Conservation (phyloP, 1,284 basidiomycete species). For the Ceratobasidium sp. region DNA sequence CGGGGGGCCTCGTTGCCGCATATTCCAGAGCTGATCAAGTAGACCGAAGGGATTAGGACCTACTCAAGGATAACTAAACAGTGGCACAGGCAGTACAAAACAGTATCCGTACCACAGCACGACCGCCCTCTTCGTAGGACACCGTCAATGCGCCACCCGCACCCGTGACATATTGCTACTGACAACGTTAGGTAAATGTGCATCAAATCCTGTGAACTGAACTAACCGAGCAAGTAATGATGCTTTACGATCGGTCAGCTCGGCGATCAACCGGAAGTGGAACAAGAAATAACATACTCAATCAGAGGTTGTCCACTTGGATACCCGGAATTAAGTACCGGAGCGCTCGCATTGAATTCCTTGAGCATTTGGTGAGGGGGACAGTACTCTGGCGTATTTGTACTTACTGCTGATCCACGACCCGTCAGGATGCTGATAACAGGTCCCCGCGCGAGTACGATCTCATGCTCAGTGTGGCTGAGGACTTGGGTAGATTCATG, state of each 20-base stretch:
- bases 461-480: constrained; percentile 60
- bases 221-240: constrained; percentile 27
- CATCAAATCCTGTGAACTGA: no score
- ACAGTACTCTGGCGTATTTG: neutral
- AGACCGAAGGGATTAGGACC: constrained; percentile 26
- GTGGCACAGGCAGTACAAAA: neutral
- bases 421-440: constrained; percentile 75
- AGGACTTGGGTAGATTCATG: constrained; percentile 64
- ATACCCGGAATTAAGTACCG: constrained; percentile 35
- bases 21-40: neutral
- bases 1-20: neutral
- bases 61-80: neutral
- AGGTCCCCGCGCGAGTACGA: constrained; percentile 74
- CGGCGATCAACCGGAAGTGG: neutral
- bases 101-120: constrained; percentile 10
- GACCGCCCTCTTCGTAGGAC: constrained; percentile 25
- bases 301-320: constrained; percentile 26
- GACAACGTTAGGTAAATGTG: neutral
- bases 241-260: neutral
- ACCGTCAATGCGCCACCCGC: constrained; percentile 31
- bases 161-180: constrained; percentile 33
- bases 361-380: neutral
- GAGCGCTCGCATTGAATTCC: constrained; percentile 18
- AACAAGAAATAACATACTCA: neutral
- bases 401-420: constrained; percentile 70